Evolutionary conservation across 176 grass and related monocot genomes (phyloP).

Genomic region (Dactylis glomerata): DNA sequence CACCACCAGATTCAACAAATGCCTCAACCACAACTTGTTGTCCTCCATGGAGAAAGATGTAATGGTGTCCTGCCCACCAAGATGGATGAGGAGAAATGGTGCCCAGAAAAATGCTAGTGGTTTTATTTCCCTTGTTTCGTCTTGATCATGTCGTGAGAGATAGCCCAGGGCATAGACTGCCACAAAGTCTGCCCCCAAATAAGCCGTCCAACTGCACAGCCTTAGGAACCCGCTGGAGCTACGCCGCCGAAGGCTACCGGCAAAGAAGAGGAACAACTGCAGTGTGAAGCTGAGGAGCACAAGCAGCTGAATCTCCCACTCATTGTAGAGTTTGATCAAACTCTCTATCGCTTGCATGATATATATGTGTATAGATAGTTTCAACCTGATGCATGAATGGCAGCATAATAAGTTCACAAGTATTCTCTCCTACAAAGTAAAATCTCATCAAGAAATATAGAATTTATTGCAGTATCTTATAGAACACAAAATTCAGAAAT

Average conservation of each 20-base stretch:
- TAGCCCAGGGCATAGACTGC: background rate
- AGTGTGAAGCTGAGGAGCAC: background rate
- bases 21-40: too few relatives aligned
- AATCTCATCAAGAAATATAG: too few relatives aligned
- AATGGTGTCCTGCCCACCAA: background rate
- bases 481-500: too few relatives aligned
- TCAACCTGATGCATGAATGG: too few relatives aligned
- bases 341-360: too few relatives aligned
- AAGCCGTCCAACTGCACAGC: background rate
- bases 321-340: background rate
- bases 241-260: background rate
- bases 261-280: background rate
- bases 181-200: background rate
- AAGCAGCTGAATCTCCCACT: background rate
- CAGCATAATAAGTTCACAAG: too few relatives aligned
- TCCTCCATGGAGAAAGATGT: background rate
- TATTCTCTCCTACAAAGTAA: too few relatives aligned
- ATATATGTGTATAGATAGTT: too few relatives aligned
- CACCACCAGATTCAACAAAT: too few relatives aligned
- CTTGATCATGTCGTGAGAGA: background rate
- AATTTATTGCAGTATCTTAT: too few relatives aligned
- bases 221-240: background rate
- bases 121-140: too few relatives aligned
- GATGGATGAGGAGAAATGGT: too few relatives aligned
- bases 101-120: background rate